Percentiles rank a stretch among this genome's conserved stretches.
These are phyloP conservation scores for Fraxinus xanthoxyloides DNA, from an alignment of 305 asterid species.

Conservation along the genomic window DNA sequence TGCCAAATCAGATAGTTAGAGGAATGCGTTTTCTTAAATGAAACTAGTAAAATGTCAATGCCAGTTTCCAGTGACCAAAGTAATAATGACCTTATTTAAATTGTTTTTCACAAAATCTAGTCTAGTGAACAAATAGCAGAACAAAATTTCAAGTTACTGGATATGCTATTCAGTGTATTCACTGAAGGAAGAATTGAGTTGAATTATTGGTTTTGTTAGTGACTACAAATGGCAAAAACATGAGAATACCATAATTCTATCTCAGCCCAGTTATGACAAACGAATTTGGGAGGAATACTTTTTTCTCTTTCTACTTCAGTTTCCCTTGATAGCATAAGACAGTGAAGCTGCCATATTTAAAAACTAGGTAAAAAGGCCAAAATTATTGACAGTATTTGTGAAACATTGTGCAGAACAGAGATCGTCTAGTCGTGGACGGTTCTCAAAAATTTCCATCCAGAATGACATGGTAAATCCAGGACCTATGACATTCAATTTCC, in stretches of 20 bases:
- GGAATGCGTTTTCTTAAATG: neutral
- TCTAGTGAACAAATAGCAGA: neutral
- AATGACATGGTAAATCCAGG: neutral
- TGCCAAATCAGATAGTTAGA: neutral
- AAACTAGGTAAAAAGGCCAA: neutral
- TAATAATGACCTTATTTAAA: neutral
- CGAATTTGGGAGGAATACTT: neutral
- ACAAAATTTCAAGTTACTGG: neutral
- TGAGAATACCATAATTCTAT: neutral
- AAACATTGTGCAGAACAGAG: neutral
- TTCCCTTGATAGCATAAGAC: neutral
- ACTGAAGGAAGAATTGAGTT: neutral
- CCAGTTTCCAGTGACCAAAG: conserved; percentile 10
- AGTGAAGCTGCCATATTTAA: neutral
- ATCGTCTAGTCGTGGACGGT: neutral
- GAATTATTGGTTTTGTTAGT: neutral
- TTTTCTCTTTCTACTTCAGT: neutral
- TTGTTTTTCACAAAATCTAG: conserved; percentile 9
- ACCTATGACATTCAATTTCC: neutral
- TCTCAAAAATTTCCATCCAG: neutral
- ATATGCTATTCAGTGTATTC: neutral
- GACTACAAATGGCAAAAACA: neutral
- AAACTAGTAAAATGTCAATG: conserved; percentile 6
- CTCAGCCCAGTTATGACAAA: neutral
- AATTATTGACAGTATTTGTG: neutral